Percentiles rank a stretch among this genome's conserved stretches.
Evolutionary conservation across 2,329 filamentous ascomycete species (phyloP).

Genomic region (Ascochyta rabiei): DNA sequence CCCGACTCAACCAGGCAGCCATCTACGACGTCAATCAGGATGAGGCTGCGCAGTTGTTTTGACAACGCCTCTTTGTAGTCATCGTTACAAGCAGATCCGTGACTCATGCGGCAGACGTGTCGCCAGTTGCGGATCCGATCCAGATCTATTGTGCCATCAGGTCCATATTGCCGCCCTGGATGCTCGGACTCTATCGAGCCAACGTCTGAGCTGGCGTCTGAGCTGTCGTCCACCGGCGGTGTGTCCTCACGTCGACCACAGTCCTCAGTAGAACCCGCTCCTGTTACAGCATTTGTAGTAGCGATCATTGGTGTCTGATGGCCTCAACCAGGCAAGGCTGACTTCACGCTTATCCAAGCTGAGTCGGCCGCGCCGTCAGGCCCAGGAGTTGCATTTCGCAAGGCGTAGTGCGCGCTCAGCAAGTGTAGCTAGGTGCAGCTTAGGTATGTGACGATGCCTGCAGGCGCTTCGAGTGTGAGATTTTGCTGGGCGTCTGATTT

Average conservation of each 20-base stretch:
- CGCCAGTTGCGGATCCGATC: neutral
- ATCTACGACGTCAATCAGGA: neutral
- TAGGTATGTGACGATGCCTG: too few species aligned
- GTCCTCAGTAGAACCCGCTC: neutral
- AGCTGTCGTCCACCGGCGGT: neutral
- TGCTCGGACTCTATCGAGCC: neutral
- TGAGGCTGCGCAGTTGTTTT: neutral
- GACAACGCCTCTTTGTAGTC: too few species aligned
- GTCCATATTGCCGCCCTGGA: neutral
- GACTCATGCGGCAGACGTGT: neutral
- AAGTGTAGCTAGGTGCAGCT: too few species aligned
- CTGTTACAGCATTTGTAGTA: neutral
- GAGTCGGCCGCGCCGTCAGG: too few species aligned
- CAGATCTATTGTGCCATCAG: neutral
- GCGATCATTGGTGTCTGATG: neutral
- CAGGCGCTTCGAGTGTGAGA: too few species aligned
- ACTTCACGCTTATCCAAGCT: too few species aligned
- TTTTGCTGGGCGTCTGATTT: too few species aligned
- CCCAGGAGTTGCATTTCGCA: too few species aligned
- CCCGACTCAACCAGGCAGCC: neutral
- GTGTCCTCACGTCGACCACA: neutral
- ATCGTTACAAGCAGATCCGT: neutral
- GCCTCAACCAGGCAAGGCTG: too few species aligned
- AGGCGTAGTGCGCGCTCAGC: too few species aligned
- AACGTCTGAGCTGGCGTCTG: neutral